Percentiles rank a stretch among this genome's conserved stretches.
phyloP scores from a whole-genome alignment of 2,329 filamentous ascomycete genomes.

The Clonostachys rhizophaga region DNA sequence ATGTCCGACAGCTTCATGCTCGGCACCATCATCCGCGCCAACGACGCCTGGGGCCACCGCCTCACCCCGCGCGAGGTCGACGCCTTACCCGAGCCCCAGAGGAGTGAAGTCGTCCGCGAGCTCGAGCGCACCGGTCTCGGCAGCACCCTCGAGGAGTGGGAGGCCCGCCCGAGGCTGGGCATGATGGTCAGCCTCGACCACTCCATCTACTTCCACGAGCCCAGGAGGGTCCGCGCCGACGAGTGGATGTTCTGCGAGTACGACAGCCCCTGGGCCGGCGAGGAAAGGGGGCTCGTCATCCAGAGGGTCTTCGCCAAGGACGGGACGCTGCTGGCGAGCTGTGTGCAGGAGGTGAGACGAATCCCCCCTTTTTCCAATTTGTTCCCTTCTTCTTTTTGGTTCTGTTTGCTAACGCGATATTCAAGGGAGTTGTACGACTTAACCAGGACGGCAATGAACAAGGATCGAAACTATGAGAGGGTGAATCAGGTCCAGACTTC shows the following conservation, averaged over 20 bases:
- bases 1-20: slow-evolving; percentile 93
- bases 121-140: slow-evolving; percentile 36
- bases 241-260: slow-evolving; percentile 81
- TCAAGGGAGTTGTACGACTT: slow-evolving; percentile 45
- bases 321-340: slow-evolving; percentile 71
- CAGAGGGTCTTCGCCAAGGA: slow-evolving; percentile 70
- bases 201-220: slow-evolving; percentile 64
- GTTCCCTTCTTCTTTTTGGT: not conserved
- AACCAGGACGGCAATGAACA: slow-evolving; percentile 31
- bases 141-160: slow-evolving; percentile 37
- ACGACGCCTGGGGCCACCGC: slow-evolving; percentile 71
- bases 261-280: slow-evolving; percentile 75
- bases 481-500: too few relatives aligned
- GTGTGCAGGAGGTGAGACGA: slow-evolving; percentile 66
- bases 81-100: slow-evolving; percentile 33
- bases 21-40: slow-evolving; percentile 77
- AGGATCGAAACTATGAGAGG: slow-evolving; percentile 20
- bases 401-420: not conserved
- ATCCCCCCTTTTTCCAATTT: slow-evolving; percentile 2
- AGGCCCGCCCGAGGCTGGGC: slow-evolving; percentile 56
- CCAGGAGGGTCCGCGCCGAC: slow-evolving; percentile 51
- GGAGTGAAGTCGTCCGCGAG: slow-evolving; percentile 24
- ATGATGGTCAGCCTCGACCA: slow-evolving; percentile 86
- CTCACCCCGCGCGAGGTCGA: slow-evolving; percentile 48
- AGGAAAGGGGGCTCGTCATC: slow-evolving; percentile 70